Conservation (phyloP, 2,329 filamentous ascomycete species). For the Pseudogymnoascus sp. region DNA sequence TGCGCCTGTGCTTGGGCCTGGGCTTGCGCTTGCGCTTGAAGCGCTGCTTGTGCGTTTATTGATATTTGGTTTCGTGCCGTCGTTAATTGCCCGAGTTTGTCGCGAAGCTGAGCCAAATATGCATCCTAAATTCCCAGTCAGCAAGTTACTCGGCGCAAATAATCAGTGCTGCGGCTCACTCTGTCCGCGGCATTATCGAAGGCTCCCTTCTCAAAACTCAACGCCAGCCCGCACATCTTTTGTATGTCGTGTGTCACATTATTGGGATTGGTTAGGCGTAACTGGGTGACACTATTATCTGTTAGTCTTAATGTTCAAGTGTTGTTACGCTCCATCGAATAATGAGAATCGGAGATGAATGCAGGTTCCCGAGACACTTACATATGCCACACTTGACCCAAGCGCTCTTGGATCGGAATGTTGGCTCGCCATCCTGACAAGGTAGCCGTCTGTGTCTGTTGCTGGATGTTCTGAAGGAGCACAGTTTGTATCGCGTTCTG, state of each 20-base stretch:
- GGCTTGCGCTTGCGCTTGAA: slow-evolving; percentile 28
- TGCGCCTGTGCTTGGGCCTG: slow-evolving; percentile 33
- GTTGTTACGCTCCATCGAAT: neutral
- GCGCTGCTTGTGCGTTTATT: slow-evolving; percentile 38
- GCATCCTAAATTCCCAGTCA: slow-evolving; percentile 9
- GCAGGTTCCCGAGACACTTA: slow-evolving; percentile 17
- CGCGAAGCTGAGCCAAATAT: slow-evolving; percentile 12
- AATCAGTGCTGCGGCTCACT: neutral
- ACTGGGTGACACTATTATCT: slow-evolving; percentile 8
- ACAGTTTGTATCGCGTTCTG: slow-evolving; percentile 20
- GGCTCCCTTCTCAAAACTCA: slow-evolving; percentile 9
- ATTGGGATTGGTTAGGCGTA: slow-evolving; percentile 4
- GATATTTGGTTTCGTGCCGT: slow-evolving; percentile 20
- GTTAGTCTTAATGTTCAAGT: neutral
- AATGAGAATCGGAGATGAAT: neutral
- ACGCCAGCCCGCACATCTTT: slow-evolving; percentile 6
- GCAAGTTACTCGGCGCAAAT: neutral
- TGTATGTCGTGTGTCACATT: neutral
- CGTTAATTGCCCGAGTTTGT: slow-evolving; percentile 24
- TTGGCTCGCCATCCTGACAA: slow-evolving; percentile 23
- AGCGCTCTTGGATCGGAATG: slow-evolving; percentile 22
- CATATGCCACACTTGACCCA: slow-evolving; percentile 25
- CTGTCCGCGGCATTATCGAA: slow-evolving; percentile 9
- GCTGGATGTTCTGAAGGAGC: slow-evolving; percentile 17
- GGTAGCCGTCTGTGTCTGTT: slow-evolving; percentile 16